These are phyloP conservation scores for Rhododendron vialii DNA, from an alignment of 148 eudicot species.

Conservation along the genomic window DNA sequence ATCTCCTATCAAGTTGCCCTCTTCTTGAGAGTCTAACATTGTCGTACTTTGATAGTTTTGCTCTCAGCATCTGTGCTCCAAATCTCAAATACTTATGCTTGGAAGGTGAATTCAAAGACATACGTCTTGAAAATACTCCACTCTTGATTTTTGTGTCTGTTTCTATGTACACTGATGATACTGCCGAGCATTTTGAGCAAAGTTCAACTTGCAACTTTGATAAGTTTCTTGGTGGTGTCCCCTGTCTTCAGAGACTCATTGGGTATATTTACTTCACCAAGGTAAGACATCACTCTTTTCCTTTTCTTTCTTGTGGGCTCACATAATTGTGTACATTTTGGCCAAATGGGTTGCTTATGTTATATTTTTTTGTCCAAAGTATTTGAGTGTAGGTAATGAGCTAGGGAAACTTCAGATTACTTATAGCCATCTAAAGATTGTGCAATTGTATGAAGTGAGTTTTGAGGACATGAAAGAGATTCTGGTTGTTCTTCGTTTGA, in stretches of 20 bases:
- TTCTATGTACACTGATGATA: slow-evolving; percentile 51
- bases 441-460: slow-evolving; percentile 80
- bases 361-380: slow-evolving; percentile 29
- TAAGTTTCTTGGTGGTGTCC: slow-evolving; percentile 52
- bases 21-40: slow-evolving; percentile 52
- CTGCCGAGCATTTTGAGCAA: slow-evolving; percentile 49
- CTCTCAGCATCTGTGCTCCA: slow-evolving; percentile 46
- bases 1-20: slow-evolving; percentile 47
- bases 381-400: slow-evolving; percentile 76
- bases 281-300: slow-evolving; percentile 28
- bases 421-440: slow-evolving; percentile 48
- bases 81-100: slow-evolving; percentile 50
- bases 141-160: slow-evolving; percentile 37
- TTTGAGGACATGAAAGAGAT: slow-evolving; percentile 92
- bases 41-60: slow-evolving; percentile 52
- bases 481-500: slow-evolving; percentile 72
- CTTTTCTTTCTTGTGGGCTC: background rate
- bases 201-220: slow-evolving; percentile 42
- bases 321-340: background rate
- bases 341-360: background rate
- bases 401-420: slow-evolving; percentile 37
- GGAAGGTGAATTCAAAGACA: slow-evolving; percentile 58
- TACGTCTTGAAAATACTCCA: slow-evolving; percentile 46
- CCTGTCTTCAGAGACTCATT: slow-evolving; percentile 41
- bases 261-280: slow-evolving; percentile 61